These are phyloP conservation scores for Sclerotiophoma versabilis DNA, from an alignment of 2,329 filamentous ascomycete genomes.

Conservation along the genomic window DNA sequence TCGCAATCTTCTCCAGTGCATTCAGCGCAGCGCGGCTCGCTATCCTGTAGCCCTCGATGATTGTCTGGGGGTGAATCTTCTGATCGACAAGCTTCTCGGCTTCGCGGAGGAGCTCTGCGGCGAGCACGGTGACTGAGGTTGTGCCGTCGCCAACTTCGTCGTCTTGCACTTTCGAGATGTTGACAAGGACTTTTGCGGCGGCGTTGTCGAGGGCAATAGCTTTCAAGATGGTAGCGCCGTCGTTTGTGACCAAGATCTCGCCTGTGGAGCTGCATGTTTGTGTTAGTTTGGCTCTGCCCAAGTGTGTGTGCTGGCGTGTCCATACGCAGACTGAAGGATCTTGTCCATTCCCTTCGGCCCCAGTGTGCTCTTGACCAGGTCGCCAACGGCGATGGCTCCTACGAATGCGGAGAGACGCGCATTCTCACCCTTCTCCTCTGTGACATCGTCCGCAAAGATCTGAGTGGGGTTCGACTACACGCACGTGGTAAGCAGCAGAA, in stretches of 20 bases:
- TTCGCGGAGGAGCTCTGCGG: slow-evolving; percentile 92
- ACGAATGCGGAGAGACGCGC: slow-evolving; percentile 98
- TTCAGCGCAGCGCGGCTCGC: slow-evolving; percentile 86
- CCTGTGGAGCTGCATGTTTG: slow-evolving; percentile 75
- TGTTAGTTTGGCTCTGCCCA: slow-evolving; percentile 30
- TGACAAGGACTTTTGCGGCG: slow-evolving; percentile 96
- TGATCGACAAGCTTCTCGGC: slow-evolving; percentile 96
- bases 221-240: slow-evolving; percentile 97
- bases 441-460: slow-evolving; percentile 97
- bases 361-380: slow-evolving; percentile 95
- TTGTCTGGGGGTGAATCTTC: slow-evolving; percentile 99
- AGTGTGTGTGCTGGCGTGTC: slow-evolving; percentile 32
- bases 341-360: slow-evolving; percentile 99
- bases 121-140: slow-evolving; percentile 95
- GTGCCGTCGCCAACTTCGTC: slow-evolving; percentile 98
- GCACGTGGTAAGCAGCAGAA: slow-evolving; percentile 19
- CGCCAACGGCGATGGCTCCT: slow-evolving; percentile 95
- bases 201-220: slow-evolving; percentile 98
- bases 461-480: slow-evolving; percentile 78
- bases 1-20: slow-evolving; percentile 82
- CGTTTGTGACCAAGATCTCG: slow-evolving; percentile 98
- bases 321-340: slow-evolving; percentile 92
- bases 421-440: slow-evolving; percentile 98
- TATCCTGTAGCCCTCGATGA: slow-evolving; percentile 99
- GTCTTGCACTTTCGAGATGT: slow-evolving; percentile 99